phyloP scores from a whole-genome alignment of 2,329 filamentous ascomycete genomes.

The Setomelanomma holmii region DNA sequence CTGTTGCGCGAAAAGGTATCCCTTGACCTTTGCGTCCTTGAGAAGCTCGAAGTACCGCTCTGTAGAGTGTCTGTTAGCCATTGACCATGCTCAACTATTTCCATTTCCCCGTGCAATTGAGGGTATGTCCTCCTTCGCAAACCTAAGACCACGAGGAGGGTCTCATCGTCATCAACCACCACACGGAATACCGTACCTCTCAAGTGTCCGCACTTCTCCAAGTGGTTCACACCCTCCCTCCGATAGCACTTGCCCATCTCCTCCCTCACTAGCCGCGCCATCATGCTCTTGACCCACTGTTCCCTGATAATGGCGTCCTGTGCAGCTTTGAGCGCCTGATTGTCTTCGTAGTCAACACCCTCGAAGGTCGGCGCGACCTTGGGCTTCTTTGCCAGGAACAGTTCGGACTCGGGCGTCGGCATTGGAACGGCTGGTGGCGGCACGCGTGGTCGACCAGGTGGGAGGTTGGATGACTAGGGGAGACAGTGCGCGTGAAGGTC shows the following conservation, averaged over 20 bases:
- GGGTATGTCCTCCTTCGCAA: no score
- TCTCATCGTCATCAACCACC: neutral
- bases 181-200: constrained; percentile 64
- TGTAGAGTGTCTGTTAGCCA: constrained; percentile 50
- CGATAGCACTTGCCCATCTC: constrained; percentile 88
- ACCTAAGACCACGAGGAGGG: neutral
- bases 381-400: constrained; percentile 85
- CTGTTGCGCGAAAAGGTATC: constrained; percentile 80
- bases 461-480: neutral
- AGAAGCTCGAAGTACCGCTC: constrained; percentile 82
- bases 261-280: constrained; percentile 81
- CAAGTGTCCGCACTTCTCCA: constrained; percentile 84
- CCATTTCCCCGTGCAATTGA: no score
- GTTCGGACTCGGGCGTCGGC: constrained; percentile 82
- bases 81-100: neutral
- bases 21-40: constrained; percentile 77
- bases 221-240: constrained; percentile 82
- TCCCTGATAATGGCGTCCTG: constrained; percentile 84
- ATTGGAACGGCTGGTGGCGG: constrained; percentile 56
- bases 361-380: constrained; percentile 83
- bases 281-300: constrained; percentile 91
- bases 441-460: constrained; percentile 1
- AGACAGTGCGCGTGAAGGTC: neutral
- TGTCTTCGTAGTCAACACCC: constrained; percentile 86
- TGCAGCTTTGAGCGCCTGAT: constrained; percentile 78